These are phyloP conservation scores for Annulohypoxylon maeteangense DNA, from an alignment of 495 filamentous ascomycete species.

Conservation along the genomic window DNA sequence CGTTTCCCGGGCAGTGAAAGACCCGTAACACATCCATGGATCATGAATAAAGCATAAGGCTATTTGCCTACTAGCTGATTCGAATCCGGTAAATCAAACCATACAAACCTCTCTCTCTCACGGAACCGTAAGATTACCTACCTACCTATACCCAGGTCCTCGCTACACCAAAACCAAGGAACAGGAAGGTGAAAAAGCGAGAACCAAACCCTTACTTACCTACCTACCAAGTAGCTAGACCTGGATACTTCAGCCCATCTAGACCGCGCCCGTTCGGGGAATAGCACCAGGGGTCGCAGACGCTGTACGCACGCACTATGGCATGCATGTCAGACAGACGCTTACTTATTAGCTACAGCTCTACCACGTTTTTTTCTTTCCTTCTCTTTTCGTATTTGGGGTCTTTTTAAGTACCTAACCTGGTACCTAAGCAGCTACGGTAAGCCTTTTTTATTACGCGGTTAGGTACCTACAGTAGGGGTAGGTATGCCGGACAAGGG, in stretches of 20 bases:
- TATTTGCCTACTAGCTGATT: background rate
- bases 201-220: background rate
- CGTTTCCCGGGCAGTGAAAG: background rate
- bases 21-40: background rate
- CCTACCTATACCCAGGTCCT: background rate
- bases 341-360: constrained; percentile 16
- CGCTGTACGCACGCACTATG: background rate
- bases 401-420: background rate
- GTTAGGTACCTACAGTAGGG: too few species aligned
- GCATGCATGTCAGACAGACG: constrained; percentile 27
- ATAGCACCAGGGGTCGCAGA: background rate
- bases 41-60: background rate
- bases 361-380: constrained; percentile 11
- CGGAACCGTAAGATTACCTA: constrained; percentile 15
- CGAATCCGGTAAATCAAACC: background rate
- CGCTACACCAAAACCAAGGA: background rate
- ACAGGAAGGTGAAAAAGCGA: constrained; percentile 30
- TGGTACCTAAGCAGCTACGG: too few species aligned
- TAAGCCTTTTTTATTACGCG: too few species aligned
- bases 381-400: background rate
- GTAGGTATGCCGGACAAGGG: too few species aligned
- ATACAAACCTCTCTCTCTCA: background rate
- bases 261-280: constrained; percentile 4
- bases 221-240: background rate
- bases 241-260: background rate